Conservation (phyloP, 1,139 yeast genomes). For the Arxiozyma bovina region DNA sequence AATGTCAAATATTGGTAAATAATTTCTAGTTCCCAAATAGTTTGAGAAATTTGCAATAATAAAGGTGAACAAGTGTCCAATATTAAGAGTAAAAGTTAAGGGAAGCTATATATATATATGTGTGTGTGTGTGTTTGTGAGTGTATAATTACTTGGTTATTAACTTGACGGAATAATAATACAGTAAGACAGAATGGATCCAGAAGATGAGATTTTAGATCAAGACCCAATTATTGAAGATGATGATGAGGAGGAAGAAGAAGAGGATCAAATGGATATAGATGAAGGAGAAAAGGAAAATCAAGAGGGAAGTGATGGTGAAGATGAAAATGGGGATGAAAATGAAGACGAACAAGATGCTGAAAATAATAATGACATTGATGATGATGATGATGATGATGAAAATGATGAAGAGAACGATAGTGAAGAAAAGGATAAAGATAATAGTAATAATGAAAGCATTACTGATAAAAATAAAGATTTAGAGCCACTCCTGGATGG, state of each 20-base stretch:
- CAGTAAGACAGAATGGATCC: constrained; percentile 13
- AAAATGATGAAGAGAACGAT: constrained; percentile 25
- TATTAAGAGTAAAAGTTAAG: too few species aligned
- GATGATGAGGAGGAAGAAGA: constrained; percentile 23
- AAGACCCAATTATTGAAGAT: constrained; percentile 21
- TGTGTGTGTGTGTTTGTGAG: too few species aligned
- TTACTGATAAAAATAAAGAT: neutral
- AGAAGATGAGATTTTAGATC: constrained; percentile 25
- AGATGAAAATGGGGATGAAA: constrained; percentile 30
- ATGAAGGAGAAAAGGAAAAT: constrained; percentile 24
- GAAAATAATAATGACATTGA: constrained; percentile 19
- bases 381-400: constrained; percentile 16
- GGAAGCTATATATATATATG: neutral
- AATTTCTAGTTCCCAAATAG: neutral
- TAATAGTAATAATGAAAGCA: neutral
- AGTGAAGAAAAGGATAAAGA: constrained; percentile 2
- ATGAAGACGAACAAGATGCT: constrained; percentile 21
- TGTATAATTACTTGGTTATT: too few species aligned
- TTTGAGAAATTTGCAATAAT: neutral
- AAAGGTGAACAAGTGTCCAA: too few species aligned
- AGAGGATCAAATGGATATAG: constrained; percentile 28
- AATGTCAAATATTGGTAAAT: too few species aligned
- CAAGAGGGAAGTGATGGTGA: constrained; percentile 28
- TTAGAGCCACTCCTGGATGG: neutral
- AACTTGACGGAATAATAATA: constrained; percentile 2